Base-by-base conservation (phyloP, 495 filamentous ascomycete species). In the Podospora bellae-mahoneyi region DNA sequence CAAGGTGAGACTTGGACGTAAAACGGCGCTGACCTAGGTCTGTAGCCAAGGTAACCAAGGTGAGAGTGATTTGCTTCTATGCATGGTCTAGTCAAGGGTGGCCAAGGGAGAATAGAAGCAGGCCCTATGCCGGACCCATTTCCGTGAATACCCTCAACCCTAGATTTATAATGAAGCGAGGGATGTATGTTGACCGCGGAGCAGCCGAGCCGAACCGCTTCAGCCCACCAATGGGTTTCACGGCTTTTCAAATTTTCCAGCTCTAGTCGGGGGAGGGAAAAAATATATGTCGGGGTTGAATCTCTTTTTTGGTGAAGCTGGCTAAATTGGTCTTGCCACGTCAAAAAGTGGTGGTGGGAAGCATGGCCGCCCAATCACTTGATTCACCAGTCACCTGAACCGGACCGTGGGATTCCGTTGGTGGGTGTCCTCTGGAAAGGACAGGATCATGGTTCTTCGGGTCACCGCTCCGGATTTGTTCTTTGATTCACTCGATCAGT, bases 241-340 rank as follows among this genome's bases (percentile, higher is more conserved):
- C 13, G 39, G 15, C 30, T 32, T 32, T 32, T 32, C 58, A 27
- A 60, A 60, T 23, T 60, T 60, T 19, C 19, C 5, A 54, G 44
- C 23, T 9, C 34, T 39, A 19, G n/a, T 64, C 2, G 23, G 27
- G 58, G 59, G 19, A 62, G 58, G 34, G n/a, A 56, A 20, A 34
- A 4, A 34, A 26, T 19, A 20, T 27, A 54, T 61, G 32, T 32
- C 30, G 65, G 44, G 16, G 64, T 64, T 18, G 39, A 48, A 48
- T 48, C 39, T 48, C 15, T 48, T 10, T 48, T 48, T 58, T 58
- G 55, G 18, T 70, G 71, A 68, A 68, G 71, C 30, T 72, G 70
- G 68, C 73, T 64, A 69, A 69, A 72, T 71, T 64, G 64, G 18
- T 20, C 16, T 56, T 70, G 67, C 68, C 68, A 72, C 66, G 68